Conservation (phyloP, 2,329 filamentous ascomycete genomes). For the Talaromyces sp. region DNA sequence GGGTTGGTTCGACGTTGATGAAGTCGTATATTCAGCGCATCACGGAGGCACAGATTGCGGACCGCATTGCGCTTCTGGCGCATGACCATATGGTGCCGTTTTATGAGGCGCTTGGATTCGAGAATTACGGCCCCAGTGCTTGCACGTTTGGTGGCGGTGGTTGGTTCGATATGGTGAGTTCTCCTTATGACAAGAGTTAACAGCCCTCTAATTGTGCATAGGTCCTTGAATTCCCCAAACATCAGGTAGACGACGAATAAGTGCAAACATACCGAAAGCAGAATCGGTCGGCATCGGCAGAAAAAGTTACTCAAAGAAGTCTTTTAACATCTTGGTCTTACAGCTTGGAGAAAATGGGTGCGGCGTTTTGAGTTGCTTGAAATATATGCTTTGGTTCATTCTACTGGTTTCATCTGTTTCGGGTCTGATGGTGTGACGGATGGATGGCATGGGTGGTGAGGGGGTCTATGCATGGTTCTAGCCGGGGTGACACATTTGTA, state of each 20-base stretch:
- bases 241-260: constrained; percentile 21
- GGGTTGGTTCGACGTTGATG: constrained; percentile 71
- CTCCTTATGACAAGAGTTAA: not conserved
- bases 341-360: not conserved
- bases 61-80: constrained; percentile 73
- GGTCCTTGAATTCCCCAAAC: constrained; percentile 32
- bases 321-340: not conserved
- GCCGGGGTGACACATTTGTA: not conserved
- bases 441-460: constrained; percentile 8
- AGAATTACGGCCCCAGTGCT: constrained; percentile 65
- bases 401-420: not conserved
- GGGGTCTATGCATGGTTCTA: not conserved
- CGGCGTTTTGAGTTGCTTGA: constrained; percentile 1
- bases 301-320: not conserved
- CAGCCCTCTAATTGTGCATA: constrained; percentile 15
- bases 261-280: not conserved
- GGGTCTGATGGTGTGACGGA: not conserved
- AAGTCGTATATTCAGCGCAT: constrained; percentile 76
- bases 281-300: not conserved
- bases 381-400: not conserved
- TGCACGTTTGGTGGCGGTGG: constrained; percentile 73
- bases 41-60: constrained; percentile 65
- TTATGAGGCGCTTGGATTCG: constrained; percentile 75
- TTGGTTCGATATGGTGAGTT: constrained; percentile 76
- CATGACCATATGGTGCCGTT: constrained; percentile 71